These are phyloP conservation scores for Tubosaeta sp. DNA, from an alignment of 768 basidiomycete genomes.

Conservation along the genomic window DNA sequence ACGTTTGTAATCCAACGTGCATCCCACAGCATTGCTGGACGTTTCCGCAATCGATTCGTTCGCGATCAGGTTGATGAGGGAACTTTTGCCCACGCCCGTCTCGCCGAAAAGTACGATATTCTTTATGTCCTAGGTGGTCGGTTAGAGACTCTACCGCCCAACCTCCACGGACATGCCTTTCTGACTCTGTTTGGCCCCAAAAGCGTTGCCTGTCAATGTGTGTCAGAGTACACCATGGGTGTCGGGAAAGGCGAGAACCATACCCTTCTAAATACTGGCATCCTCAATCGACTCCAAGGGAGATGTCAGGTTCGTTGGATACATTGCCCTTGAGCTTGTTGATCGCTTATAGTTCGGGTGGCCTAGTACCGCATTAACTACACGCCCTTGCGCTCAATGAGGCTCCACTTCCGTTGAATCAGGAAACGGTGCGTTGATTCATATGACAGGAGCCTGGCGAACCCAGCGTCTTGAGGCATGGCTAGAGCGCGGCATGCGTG, in stretches of 20 bases:
- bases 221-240: not conserved
- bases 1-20: slow-evolving; percentile 10
- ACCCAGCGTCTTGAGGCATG: not conserved
- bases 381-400: not conserved
- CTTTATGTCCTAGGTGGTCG: slow-evolving; percentile 5
- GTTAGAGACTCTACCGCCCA: not conserved
- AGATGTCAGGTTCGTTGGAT: not conserved
- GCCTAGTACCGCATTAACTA: slow-evolving; percentile 8
- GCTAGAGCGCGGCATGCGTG: not conserved
- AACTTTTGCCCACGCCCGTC: slow-evolving; percentile 23
- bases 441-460: not conserved
- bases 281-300: not conserved
- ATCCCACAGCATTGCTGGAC: slow-evolving; percentile 21
- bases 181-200: not conserved
- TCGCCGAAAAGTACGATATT: slow-evolving; percentile 21
- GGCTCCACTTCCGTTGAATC: not conserved
- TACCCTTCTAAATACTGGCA: slow-evolving; percentile 6
- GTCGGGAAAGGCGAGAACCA: not conserved
- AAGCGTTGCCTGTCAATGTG: slow-evolving; percentile 2
- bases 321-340: not conserved
- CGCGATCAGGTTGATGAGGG: slow-evolving; percentile 20
- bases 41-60: slow-evolving; percentile 7
- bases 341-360: slow-evolving; percentile 10
- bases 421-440: not conserved
- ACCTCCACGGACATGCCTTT: slow-evolving; percentile 7